Conservation (phyloP, 768 basidiomycete genomes). For the Boletus rubescentipes region DNA sequence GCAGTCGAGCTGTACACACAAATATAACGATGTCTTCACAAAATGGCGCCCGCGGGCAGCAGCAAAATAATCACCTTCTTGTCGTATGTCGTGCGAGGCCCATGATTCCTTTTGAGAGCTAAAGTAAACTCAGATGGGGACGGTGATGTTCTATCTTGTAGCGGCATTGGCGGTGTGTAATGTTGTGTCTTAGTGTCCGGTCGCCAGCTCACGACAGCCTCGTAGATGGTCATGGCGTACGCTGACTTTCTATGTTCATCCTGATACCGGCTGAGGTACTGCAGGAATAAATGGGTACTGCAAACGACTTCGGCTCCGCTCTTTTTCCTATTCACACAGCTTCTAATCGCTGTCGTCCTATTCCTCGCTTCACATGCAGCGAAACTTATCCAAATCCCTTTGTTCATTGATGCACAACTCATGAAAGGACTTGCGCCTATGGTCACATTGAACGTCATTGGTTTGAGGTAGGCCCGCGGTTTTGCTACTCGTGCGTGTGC, state of each 20-base stretch:
- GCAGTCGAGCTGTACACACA: neutral
- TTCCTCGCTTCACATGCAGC: slow-evolving; percentile 62
- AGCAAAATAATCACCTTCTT: slow-evolving; percentile 32
- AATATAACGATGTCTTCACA: slow-evolving; percentile 23
- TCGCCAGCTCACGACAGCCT: neutral
- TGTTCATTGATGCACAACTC: slow-evolving; percentile 61
- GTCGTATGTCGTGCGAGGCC: slow-evolving; percentile 26
- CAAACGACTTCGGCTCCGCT: slow-evolving; percentile 71
- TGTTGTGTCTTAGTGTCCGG: neutral
- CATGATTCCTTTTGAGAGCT: slow-evolving; percentile 1
- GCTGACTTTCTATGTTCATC: slow-evolving; percentile 24
- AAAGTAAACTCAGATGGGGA: slow-evolving; percentile 51
- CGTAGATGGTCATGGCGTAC: slow-evolving; percentile 90
- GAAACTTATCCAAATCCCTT: slow-evolving; percentile 65
- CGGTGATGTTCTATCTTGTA: slow-evolving; percentile 85
- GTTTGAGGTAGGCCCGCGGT: slow-evolving; percentile 63
- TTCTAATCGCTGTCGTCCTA: slow-evolving; percentile 74
- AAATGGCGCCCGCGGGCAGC: slow-evolving; percentile 28
- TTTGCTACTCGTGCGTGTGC: neutral
- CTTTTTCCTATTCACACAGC: slow-evolving; percentile 84
- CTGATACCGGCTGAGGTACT: slow-evolving; percentile 11
- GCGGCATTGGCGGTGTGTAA: slow-evolving; percentile 79
- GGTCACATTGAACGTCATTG: slow-evolving; percentile 75
- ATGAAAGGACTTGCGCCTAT: slow-evolving; percentile 76
- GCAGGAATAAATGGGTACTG: slow-evolving; percentile 90